Percentiles rank a stretch among this genome's conserved stretches.
phyloP scores from a whole-genome alignment of 768 basidiomycete species.

The Leccinum olivaceopallidum region DNA sequence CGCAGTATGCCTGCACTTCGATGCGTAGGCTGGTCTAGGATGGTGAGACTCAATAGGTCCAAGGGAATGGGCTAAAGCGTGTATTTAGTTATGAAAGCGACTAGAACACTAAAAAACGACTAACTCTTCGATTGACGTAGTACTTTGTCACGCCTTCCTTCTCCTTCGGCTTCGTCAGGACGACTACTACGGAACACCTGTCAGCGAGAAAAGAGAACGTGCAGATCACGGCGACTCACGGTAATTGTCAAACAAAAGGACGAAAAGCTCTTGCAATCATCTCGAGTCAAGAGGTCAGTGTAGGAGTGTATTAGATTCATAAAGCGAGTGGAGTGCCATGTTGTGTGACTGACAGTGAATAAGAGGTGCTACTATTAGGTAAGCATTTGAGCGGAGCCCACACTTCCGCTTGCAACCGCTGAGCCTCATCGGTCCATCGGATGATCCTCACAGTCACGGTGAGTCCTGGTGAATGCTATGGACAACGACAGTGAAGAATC shows the following conservation, averaged over 20 bases:
- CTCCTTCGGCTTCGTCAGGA: slow-evolving; percentile 84
- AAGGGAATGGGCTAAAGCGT: slow-evolving; percentile 80
- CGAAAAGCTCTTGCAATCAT: slow-evolving; percentile 60
- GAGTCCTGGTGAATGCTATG: neutral
- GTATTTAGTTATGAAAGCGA: slow-evolving; percentile 1
- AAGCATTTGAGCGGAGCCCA: too few species aligned
- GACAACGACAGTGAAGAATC: neutral
- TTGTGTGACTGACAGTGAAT: too few species aligned
- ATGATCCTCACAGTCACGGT: neutral
- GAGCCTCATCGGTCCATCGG: too few species aligned
- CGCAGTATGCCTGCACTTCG: slow-evolving; percentile 73
- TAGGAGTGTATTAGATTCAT: too few species aligned
- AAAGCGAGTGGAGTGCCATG: too few species aligned
- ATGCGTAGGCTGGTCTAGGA: slow-evolving; percentile 77
- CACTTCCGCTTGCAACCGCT: too few species aligned
- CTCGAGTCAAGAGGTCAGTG: too few species aligned
- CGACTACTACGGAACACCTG: slow-evolving; percentile 56
- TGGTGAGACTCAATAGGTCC: slow-evolving; percentile 83
- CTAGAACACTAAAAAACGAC: slow-evolving; percentile 21
- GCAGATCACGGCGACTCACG: slow-evolving; percentile 45
- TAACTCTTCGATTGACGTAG: slow-evolving; percentile 76
- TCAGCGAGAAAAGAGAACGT: slow-evolving; percentile 11
- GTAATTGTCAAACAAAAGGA: slow-evolving; percentile 95
- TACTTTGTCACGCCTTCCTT: slow-evolving; percentile 76
- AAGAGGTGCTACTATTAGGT: too few species aligned